Percentiles rank a stretch among this genome's conserved stretches.
phyloP scores from a whole-genome alignment of 148 eudicot species.

The Rhododendron ovatum region DNA sequence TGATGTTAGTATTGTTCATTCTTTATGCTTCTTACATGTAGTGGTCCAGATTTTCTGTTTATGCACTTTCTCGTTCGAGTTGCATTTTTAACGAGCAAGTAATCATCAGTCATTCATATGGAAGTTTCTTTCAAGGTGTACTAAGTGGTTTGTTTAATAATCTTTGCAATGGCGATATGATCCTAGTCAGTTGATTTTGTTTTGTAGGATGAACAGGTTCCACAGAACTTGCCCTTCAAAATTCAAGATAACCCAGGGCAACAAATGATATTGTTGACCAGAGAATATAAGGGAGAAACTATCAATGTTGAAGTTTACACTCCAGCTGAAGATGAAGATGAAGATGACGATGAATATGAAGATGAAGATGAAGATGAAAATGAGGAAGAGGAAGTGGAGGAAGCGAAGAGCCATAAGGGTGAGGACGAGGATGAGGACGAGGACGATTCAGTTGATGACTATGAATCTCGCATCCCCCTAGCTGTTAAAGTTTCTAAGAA shows the following conservation, averaged over 20 bases:
- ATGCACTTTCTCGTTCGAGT: not conserved
- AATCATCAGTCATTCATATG: not conserved
- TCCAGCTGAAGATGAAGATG: slow-evolving; percentile 15
- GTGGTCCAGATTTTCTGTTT: not conserved
- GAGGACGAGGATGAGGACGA: slow-evolving; percentile 25
- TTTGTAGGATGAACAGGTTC: slow-evolving; percentile 32
- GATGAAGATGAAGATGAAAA: not conserved
- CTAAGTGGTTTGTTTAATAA: not conserved
- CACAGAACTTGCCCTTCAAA: slow-evolving; percentile 40
- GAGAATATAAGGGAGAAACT: slow-evolving; percentile 45
- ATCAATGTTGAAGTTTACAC: slow-evolving; percentile 46
- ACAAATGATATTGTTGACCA: slow-evolving; percentile 34
- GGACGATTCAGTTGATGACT: slow-evolving; percentile 20
- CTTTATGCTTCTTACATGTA: not conserved
- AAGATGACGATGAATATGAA: not conserved
- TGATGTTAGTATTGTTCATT: not conserved
- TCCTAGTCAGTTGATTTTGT: not conserved
- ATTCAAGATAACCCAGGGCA: slow-evolving; percentile 45
- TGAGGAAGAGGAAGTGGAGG: not conserved
- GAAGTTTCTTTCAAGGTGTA: not conserved
- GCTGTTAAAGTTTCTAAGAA: slow-evolving; percentile 37
- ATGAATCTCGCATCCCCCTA: slow-evolving; percentile 31
- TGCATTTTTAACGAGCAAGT: not conserved
- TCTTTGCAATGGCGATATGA: not conserved
- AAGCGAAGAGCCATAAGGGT: slow-evolving; percentile 13